Base-by-base conservation (phyloP, 1,139 yeast species). In the Pichia sp. region DNA sequence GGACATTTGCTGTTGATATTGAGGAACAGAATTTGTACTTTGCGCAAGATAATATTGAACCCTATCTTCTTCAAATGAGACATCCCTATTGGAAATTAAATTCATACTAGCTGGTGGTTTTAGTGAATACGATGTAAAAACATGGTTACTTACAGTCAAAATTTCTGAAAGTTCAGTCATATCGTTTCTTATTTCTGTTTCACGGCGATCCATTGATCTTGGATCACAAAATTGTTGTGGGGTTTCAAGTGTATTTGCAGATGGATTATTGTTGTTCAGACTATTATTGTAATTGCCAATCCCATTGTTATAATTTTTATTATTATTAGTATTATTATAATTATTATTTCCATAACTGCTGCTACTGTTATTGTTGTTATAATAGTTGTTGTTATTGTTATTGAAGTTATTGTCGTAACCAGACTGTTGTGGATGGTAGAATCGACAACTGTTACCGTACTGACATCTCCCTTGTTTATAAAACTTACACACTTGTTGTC, bases 61-160 rank as follows among this genome's bases (percentile, higher is more conserved):
- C 41, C 84, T 60, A 29, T 65, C 60, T 52, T 80, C 86, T 49
- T 79, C 85, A 27, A 64, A 67, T 0, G 84, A 77, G 23, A 71
- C 55, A 50, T 80, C 86, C 49, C 81, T 60, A 0, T 71, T 76
- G 3, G 63, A 53, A 6, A 79, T 74, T 33, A 78, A 54, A 46
- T 71, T 72, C 20, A 60, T 56, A 4, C 60, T 57, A 2, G 68
- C 67, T 0, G 72, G 72, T 4, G 54, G 52, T 1, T 59, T 60
- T 25, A 66, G 48, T 33, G 72, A 65, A 50, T 65, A 68, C 1
- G 64, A 49, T 0, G 72, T 57, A 6, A 66, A 58, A 6, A 64
- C 45, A 5, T 63, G 31, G 1, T 39, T 42, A 19, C 35, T 34
- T 4, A 24, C 20, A 1, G 41, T 18, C 5, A 41, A 29, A 24